Evolutionary conservation across 148 eudicot species (phyloP), one percentile per base, ranked within the genome.

Genomic region (Rhododendron williamsianum): DNA sequence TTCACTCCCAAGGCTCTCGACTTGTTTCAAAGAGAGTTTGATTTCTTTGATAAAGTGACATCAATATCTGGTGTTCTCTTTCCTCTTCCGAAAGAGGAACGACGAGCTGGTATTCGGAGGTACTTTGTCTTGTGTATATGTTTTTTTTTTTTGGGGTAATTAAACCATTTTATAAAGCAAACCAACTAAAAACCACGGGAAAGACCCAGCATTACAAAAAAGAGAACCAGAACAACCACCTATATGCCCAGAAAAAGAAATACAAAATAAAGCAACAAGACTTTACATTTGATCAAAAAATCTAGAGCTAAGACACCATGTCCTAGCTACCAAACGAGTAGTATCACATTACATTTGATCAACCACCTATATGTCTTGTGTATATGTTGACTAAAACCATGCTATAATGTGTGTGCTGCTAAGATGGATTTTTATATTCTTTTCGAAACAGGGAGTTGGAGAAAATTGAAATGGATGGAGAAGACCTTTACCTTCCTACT

Each of bases 41-140:
- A 92, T 91, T 97, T 97, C 94, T 97, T 97, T 87, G 99, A 95
- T 87, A 92, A 97, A 91, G 98, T 97, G 88, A 97, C 99, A 51
- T 93, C 96, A 86, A 95, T 95, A 86, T 95, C 98, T 56, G 98
- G 98, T 80, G 92, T 91, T 80, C 96, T 97, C 77, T 95, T 87
- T 90, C 94, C 91, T 25, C 88, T 97, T 90, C 95, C 99, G 23
- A 97, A 97, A 90, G 99, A 97, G 89, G 98, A 97, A 88, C 89
- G 99, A 18, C 93, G 98, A 86, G 99, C 97, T 92, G 96, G 98
- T 76, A 97, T 97, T 27, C 88, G 95, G 72, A 97, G 98, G 99
- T 97, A 90, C 30, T 85, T 85, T 49, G 60, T 46, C 33, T 76
- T 12, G 35, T 60, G 76, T n/a, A 67, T 76, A 12, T 52, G 35